These are phyloP conservation scores for Centella asiatica DNA, from an alignment of 129 eudicot species.

Conservation along the genomic window DNA sequence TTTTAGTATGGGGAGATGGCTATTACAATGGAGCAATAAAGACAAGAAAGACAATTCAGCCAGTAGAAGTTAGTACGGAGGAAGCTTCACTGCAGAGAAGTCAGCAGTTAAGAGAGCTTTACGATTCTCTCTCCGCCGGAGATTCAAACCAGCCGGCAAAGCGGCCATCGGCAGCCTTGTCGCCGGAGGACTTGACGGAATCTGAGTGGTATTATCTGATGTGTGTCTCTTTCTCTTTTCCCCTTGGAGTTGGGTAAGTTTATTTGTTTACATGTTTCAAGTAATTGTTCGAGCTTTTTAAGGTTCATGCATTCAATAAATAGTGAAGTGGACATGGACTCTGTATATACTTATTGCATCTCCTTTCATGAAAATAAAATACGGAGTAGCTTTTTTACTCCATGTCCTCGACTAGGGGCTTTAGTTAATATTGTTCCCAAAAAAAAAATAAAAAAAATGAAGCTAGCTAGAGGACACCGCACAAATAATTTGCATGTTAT, in stretches of 20 bases:
- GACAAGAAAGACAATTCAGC: slow-evolving; percentile 74
- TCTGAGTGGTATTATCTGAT: slow-evolving; percentile 88
- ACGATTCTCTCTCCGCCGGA: slow-evolving; percentile 61
- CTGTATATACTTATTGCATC: too few species aligned
- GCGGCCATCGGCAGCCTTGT: slow-evolving; percentile 70
- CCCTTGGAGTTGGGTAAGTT: slow-evolving; percentile 73
- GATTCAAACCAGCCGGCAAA: slow-evolving; percentile 38
- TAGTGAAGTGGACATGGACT: too few species aligned
- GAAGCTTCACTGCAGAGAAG: slow-evolving; percentile 82
- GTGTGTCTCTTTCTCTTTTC: slow-evolving; percentile 83
- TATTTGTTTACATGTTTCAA: too few species aligned
- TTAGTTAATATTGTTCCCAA: too few species aligned
- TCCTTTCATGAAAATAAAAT: too few species aligned
- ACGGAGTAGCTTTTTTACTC: too few species aligned
- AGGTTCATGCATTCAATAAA: too few species aligned
- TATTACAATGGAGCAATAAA: slow-evolving; percentile 87
- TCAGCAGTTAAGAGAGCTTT: slow-evolving; percentile 69
- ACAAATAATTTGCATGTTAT: too few species aligned
- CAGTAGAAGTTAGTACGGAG: slow-evolving; percentile 59
- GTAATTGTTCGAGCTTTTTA: too few species aligned
- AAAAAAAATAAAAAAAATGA: too few species aligned
- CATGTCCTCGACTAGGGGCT: too few species aligned
- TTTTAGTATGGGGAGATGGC: slow-evolving; percentile 74
- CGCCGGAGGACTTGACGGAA: slow-evolving; percentile 93
- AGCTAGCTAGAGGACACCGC: too few species aligned